Evolutionary conservation across 768 basidiomycete species (phyloP).

Genomic region (Amanita pallidorosea): DNA sequence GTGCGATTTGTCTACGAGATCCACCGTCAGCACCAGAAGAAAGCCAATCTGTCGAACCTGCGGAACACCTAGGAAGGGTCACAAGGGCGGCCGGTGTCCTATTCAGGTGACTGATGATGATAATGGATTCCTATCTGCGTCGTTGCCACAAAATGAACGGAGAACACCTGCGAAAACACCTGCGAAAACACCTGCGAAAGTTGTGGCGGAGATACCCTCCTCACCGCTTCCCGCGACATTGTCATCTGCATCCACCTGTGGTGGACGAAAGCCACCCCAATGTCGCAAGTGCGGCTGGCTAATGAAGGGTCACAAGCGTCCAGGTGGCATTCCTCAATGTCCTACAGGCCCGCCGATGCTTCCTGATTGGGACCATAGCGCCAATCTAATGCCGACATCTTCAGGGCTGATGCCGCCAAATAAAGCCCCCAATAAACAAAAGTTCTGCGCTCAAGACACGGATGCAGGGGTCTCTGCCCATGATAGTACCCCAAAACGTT

Average conservation of each 20-base stretch:
- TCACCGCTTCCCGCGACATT: not conserved
- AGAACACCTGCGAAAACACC: not conserved
- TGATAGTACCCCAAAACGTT: not conserved
- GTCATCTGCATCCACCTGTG: not conserved
- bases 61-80: not conserved
- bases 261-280: not conserved
- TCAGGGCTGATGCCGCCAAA: not conserved
- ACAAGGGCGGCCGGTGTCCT: constrained; percentile 1
- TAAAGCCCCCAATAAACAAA: not conserved
- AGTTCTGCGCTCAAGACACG: not conserved
- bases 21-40: not conserved
- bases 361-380: not conserved
- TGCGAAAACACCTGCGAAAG: not conserved
- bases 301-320: constrained; percentile 6
- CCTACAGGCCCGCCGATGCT: not conserved
- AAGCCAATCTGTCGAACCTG: not conserved
- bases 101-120: not conserved
- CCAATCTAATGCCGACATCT: not conserved
- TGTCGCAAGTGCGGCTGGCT: not conserved
- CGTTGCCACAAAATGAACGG: not conserved
- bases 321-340: not conserved
- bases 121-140: not conserved
- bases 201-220: not conserved
- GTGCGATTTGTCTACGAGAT: not conserved
- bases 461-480: not conserved